phyloP scores from a whole-genome alignment of 2,329 filamentous ascomycete species.

The Diaporthe sp. region DNA sequence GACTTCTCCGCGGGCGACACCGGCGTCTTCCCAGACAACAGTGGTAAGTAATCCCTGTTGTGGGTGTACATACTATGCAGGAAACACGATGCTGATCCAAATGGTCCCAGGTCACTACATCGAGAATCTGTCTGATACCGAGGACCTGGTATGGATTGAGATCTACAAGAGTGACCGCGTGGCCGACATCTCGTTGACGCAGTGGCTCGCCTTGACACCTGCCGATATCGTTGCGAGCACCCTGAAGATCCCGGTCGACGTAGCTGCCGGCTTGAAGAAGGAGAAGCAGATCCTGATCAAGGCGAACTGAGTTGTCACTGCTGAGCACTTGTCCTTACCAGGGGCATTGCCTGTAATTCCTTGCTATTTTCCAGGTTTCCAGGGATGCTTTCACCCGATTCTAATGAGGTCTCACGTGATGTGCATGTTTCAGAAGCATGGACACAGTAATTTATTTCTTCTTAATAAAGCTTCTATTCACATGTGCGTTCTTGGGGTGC shows the following conservation, averaged over 20 bases:
- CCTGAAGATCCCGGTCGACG: slow-evolving; percentile 68
- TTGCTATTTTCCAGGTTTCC: background rate
- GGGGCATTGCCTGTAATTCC: background rate
- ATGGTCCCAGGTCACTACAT: slow-evolving; percentile 69
- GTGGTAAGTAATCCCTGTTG: background rate
- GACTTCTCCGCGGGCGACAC: slow-evolving; percentile 77
- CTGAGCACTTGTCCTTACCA: background rate
- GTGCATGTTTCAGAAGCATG: background rate
- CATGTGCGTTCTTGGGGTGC: background rate
- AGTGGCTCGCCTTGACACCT: slow-evolving; percentile 79
- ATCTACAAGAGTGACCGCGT: slow-evolving; percentile 78
- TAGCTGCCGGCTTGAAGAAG: slow-evolving; percentile 71
- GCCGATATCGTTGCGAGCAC: slow-evolving; percentile 71
- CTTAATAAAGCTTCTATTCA: background rate
- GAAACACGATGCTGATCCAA: background rate
- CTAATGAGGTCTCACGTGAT: background rate
- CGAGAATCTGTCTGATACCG: slow-evolving; percentile 74
- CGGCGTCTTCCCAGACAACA: slow-evolving; percentile 76
- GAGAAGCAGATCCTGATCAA: slow-evolving; percentile 71
- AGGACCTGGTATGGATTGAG: slow-evolving; percentile 77
- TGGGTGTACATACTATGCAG: background rate
- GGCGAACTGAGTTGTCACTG: background rate
- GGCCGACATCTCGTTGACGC: slow-evolving; percentile 75
- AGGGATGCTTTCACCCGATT: background rate
- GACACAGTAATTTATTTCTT: background rate